phyloP scores from a whole-genome alignment of 2,329 filamentous ascomycete genomes.

The Claviceps sorghi region DNA sequence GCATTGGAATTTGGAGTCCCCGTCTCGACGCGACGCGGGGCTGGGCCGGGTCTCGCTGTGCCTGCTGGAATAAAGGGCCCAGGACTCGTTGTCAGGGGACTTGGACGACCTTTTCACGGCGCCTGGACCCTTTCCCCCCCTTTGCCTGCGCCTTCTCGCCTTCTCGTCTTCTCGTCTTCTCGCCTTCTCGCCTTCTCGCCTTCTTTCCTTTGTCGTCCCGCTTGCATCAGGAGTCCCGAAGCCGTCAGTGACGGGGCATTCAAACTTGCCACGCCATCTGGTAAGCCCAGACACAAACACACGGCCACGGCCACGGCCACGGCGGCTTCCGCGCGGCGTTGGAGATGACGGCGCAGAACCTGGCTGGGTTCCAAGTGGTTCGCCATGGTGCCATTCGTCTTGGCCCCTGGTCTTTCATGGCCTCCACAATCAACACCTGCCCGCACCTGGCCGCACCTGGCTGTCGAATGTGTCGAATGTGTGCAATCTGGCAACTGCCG shows the following conservation, averaged over 20 bases:
- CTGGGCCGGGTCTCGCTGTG: conserved; percentile 4
- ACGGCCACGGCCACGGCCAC: not conserved
- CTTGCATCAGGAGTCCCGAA: not conserved
- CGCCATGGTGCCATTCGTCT: not conserved
- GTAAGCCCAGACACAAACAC: not conserved
- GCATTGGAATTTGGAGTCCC: conserved; percentile 12
- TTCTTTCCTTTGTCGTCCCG: too few relatives aligned
- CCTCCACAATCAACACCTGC: not conserved
- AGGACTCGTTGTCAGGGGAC: not conserved
- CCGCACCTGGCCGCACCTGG: not conserved
- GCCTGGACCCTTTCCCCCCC: not conserved
- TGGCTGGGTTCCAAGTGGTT: too few relatives aligned
- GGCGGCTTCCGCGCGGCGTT: too few relatives aligned
- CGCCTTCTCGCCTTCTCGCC: not conserved
- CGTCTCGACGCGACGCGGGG: conserved; percentile 9
- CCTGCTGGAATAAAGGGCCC: not conserved
- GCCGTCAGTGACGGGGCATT: not conserved
- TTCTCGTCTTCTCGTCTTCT: not conserved
- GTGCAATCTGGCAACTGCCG: not conserved
- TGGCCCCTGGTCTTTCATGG: not conserved
- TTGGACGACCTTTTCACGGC: not conserved
- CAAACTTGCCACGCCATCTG: not conserved
- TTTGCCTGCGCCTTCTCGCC: not conserved
- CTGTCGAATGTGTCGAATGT: not conserved
- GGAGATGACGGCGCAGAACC: not conserved